phyloP scores from a whole-genome alignment of 176 grass and related monocot genomes.

The Musa schizocarpa region DNA sequence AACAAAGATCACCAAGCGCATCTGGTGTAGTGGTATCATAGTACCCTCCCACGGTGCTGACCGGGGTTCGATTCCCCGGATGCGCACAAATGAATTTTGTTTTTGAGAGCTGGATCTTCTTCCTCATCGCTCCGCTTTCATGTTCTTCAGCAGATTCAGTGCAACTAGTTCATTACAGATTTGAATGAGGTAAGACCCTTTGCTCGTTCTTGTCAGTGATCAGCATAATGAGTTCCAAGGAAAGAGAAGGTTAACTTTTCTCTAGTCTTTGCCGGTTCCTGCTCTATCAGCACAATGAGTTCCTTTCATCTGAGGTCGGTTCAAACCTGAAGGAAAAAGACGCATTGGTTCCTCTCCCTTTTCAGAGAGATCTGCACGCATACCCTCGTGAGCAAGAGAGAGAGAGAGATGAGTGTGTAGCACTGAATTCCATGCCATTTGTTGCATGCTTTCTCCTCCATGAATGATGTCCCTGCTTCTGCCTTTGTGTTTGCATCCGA shows the following conservation, averaged over 20 bases:
- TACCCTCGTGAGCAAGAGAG: not conserved
- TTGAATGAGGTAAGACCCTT: not conserved
- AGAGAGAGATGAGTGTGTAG: not conserved
- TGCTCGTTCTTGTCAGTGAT: not conserved
- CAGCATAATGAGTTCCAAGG: not conserved
- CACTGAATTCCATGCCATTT: not conserved
- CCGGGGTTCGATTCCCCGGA: constrained; percentile 84
- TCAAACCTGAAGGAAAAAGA: not conserved
- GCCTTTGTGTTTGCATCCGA: not conserved
- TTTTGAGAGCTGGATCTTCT: too few relatives aligned
- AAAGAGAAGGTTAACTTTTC: not conserved
- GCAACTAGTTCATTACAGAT: too few relatives aligned
- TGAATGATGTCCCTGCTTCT: not conserved
- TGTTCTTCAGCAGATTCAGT: too few relatives aligned
- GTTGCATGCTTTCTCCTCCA: not conserved
- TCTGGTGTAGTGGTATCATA: constrained; percentile 97
- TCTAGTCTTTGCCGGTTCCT: not conserved
- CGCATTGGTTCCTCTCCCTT: not conserved
- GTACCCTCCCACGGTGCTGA: constrained; percentile 97
- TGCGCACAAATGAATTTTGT: constrained; percentile 20
- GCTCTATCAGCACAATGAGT: not conserved
- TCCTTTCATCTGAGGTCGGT: not conserved
- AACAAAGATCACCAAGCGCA: constrained; percentile 12
- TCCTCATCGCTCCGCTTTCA: too few relatives aligned
- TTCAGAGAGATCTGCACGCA: not conserved